These are phyloP conservation scores for Fraxinus sp. DNA, from an alignment of 305 asterid species.

Conservation along the genomic window DNA sequence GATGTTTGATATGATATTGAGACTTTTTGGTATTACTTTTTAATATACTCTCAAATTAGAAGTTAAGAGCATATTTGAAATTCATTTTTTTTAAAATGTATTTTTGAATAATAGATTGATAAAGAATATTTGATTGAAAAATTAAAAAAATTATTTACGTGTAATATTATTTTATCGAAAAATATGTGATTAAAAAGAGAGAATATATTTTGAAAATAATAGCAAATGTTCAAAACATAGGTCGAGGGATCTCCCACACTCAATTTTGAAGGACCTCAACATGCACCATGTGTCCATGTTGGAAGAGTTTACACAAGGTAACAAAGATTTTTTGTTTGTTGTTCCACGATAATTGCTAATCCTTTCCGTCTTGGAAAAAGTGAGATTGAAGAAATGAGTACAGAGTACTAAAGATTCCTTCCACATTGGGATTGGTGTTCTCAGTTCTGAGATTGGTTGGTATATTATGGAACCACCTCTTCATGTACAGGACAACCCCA, in stretches of 20 bases:
- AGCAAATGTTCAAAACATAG: background rate
- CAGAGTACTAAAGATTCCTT: conserved; percentile 31
- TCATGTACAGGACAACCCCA: no score
- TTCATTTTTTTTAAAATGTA: no score
- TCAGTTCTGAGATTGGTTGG: background rate
- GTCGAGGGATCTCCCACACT: background rate
- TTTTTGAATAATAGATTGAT: no score
- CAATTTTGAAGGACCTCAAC: conserved; percentile 21
- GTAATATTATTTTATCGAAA: no score
- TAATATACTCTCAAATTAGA: no score
- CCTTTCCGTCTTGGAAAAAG: conserved; percentile 13
- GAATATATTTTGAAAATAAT: no score
- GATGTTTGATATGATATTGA: no score
- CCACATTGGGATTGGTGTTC: conserved; percentile 16
- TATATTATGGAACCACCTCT: conserved; percentile 12
- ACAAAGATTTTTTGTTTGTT: conserved; percentile 38
- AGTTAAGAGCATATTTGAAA: no score
- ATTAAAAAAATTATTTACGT: no score
- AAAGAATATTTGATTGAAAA: no score
- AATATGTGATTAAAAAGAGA: background rate
- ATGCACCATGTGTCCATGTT: conserved; percentile 36
- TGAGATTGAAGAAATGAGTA: conserved; percentile 20
- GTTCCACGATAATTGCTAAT: conserved; percentile 24
- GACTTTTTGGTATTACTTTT: no score
- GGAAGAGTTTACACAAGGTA: conserved; percentile 25